A percentile compares a stretch with the other conserved stretches of the same genome.
phyloP scores from a whole-genome alignment of 106 monocot species.

The Apostasia shenzhenica region DNA sequence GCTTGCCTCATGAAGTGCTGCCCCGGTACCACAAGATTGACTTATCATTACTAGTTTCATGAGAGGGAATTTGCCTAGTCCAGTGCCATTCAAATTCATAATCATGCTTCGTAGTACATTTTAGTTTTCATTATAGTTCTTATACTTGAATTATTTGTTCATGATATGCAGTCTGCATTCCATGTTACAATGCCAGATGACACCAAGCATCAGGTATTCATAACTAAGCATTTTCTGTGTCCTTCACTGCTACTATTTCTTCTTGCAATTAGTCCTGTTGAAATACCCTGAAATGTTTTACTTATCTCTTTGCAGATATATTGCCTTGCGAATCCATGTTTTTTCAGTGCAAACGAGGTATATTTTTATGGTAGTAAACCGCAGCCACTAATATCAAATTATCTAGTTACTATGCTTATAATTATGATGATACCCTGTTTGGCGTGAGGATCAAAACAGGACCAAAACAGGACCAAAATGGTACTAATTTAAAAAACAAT shows the following conservation, averaged over 20 bases:
- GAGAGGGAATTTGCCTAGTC: too few species aligned
- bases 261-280: not conserved
- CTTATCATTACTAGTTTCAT: too few species aligned
- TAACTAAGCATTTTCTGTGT: not conserved
- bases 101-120: too few species aligned
- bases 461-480: too few species aligned
- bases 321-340: constrained; percentile 77
- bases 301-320: constrained; percentile 51
- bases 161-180: constrained; percentile 64
- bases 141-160: not conserved
- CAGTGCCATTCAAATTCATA: too few species aligned
- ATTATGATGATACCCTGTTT: not conserved
- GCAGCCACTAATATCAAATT: not conserved
- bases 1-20: too few species aligned
- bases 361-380: not conserved
- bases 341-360: constrained; percentile 91
- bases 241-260: not conserved
- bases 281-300: not conserved
- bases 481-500: too few species aligned
- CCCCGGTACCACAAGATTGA: too few species aligned
- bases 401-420: not conserved
- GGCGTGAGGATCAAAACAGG: too few species aligned
- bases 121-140: too few species aligned
- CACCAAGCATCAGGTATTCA: constrained; percentile 60
- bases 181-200: constrained; percentile 48